A percentile compares a stretch with the other conserved stretches of the same genome.
Conservation (phyloP, 2,329 filamentous ascomycete genomes). For the Cladosporium sp. region DNA sequence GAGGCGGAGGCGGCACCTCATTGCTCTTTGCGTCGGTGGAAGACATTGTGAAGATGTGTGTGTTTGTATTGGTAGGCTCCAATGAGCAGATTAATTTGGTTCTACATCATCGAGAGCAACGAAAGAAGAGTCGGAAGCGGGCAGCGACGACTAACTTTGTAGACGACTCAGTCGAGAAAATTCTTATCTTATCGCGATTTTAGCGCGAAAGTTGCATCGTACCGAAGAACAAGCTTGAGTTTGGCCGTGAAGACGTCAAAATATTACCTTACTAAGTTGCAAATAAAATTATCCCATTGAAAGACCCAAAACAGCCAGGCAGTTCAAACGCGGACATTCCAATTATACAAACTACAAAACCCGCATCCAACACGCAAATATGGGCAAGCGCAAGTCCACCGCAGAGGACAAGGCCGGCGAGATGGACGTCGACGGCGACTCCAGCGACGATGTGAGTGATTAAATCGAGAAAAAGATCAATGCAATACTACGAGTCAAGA, state of each 20-base stretch:
- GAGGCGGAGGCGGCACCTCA: constrained; percentile 46
- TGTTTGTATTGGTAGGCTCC: background rate
- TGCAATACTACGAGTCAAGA: background rate
- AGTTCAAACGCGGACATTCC: background rate
- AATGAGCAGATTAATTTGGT: constrained; percentile 8
- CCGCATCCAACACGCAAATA: constrained; percentile 24
- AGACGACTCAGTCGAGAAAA: constrained; percentile 2
- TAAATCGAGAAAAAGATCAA: background rate
- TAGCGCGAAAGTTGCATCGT: constrained; percentile 12
- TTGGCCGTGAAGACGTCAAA: background rate
- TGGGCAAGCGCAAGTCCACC: constrained; percentile 54
- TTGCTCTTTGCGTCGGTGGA: constrained; percentile 34
- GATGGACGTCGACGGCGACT: constrained; percentile 40
- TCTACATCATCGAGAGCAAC: constrained; percentile 20
- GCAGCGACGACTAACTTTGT: background rate
- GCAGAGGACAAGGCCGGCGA: constrained; percentile 45
- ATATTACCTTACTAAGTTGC: background rate
- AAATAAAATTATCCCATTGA: background rate
- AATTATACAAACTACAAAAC: background rate
- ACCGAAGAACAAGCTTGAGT: constrained; percentile 2
- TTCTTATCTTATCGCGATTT: constrained; percentile 14
- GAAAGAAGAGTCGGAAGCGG: constrained; percentile 12
- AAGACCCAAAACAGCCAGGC: background rate
- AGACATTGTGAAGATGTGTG: constrained; percentile 26
- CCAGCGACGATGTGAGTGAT: constrained; percentile 33